Percentiles rank a stretch among this genome's conserved stretches.
Conservation (phyloP, 495 filamentous ascomycete species). For the Cladorrhinum samala region DNA sequence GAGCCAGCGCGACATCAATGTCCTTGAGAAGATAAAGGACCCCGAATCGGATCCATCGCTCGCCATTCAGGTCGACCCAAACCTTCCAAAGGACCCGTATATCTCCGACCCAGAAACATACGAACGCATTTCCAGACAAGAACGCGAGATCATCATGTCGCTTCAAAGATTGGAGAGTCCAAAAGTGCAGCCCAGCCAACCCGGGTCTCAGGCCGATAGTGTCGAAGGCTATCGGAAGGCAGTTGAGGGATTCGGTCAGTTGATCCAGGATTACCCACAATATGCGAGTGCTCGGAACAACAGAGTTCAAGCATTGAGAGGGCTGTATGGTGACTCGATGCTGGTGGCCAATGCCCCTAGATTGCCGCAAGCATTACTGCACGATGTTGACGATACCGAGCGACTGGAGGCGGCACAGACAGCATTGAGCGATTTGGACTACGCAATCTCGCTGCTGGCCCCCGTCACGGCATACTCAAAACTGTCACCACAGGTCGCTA, state of each 20-base stretch:
- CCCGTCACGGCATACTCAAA: conserved; percentile 43
- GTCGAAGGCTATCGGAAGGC: conserved; percentile 34
- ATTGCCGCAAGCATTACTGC: conserved; percentile 25
- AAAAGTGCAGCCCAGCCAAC: conserved; percentile 24
- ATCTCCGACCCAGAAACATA: conserved; percentile 35
- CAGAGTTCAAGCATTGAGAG: conserved; percentile 62
- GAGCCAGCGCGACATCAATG: conserved; percentile 60
- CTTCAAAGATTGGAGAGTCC: conserved; percentile 45
- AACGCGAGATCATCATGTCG: conserved; percentile 43
- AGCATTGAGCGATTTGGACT: conserved; percentile 54
- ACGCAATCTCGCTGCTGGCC: conserved; percentile 61
- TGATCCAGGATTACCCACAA: conserved; percentile 53
- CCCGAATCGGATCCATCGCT: conserved; percentile 60
- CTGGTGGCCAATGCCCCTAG: conserved; percentile 25
- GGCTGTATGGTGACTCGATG: conserved; percentile 49
- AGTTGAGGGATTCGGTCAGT: conserved; percentile 39
- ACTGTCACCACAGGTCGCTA: conserved; percentile 55
- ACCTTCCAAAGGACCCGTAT: conserved; percentile 57
- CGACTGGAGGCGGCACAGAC: conserved; percentile 28
- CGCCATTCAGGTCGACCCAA: conserved; percentile 47
- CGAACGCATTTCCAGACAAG: conserved; percentile 32
- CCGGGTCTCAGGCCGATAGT: conserved; percentile 15
- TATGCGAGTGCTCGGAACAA: conserved; percentile 77
- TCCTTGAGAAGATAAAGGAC: conserved; percentile 75
- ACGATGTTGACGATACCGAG: conserved; percentile 23